These are phyloP conservation scores for Carpinus fangiana DNA, from an alignment of 306 rosid genomes.

Conservation along the genomic window DNA sequence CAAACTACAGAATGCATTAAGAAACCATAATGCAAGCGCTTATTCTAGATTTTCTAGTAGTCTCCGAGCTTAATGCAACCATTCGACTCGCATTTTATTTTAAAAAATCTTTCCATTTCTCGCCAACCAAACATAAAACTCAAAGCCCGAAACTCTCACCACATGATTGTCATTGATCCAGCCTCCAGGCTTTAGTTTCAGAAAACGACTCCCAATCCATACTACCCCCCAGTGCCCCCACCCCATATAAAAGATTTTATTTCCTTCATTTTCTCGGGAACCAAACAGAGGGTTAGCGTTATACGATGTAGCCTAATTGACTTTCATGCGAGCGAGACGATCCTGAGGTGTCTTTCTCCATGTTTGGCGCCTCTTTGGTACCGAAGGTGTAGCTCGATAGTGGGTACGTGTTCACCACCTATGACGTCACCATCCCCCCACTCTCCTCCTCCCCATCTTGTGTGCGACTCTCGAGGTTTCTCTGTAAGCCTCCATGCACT, in stretches of 20 bases:
- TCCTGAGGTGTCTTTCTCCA: slow-evolving; percentile 99
- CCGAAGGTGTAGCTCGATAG: slow-evolving; percentile 96
- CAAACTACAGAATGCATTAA: not conserved
- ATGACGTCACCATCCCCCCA: slow-evolving; percentile 55
- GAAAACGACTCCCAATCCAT: not conserved
- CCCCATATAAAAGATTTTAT: too few relatives aligned
- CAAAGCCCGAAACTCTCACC: not conserved
- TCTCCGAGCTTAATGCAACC: not conserved
- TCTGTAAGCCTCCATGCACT: too few relatives aligned
- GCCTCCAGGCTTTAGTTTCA: not conserved
- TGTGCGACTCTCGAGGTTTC: not conserved
- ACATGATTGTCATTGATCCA: too few relatives aligned
- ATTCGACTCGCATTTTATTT: not conserved
- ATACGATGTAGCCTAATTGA: slow-evolving; percentile 74
- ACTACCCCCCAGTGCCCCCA: too few relatives aligned
- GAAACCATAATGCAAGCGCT: not conserved
- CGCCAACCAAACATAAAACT: not conserved
- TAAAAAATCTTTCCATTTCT: not conserved
- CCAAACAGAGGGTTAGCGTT: not conserved
- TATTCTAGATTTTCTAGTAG: not conserved
- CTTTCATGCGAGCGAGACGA: slow-evolving; percentile 99
- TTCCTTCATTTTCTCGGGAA: not conserved
- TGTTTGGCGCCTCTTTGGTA: slow-evolving; percentile 85
- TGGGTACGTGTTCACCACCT: slow-evolving; percentile 90
- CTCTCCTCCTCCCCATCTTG: not conserved